Evolutionary conservation across 176 grass and related monocot species (phyloP), one percentile per base, ranked within the genome.

Genomic region (Avena eriantha): DNA sequence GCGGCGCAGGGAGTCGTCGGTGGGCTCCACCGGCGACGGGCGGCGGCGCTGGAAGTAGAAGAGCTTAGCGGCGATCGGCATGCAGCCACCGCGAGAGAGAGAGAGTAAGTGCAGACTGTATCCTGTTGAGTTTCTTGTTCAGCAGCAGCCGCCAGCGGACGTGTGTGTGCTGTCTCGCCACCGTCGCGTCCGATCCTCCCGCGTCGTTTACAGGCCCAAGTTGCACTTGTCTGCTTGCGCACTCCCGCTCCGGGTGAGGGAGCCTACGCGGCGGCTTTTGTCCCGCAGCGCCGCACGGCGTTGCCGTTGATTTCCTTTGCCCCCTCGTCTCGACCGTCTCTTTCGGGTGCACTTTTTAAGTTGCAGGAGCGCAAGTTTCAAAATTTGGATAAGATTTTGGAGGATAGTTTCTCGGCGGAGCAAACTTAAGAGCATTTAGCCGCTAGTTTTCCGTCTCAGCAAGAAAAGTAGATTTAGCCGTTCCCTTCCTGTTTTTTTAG

Each of bases 31-130:
- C n/a, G 76, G 54, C 4, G 69, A 71, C 65, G 66, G 35, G 82
- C 66, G 87, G 47, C 56, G 82, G 66, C 82, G 87, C 69, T 89
- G 82, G 82, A 81, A 85, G 82, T 85, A 89, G 47, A 85, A 14
- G 68, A 89, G 88, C 77, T 80, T 85, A 50, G 82, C 72, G 82
- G 88, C 77, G 8, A 85, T 89, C 77, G 88, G 82, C 88, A 85
- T 89, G 69, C 88, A 81, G 16, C 26, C 9, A 15, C 49, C 48
- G 17, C 12, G 49, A 35, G 48, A 34, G 73, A 53, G 10, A 63
- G 21, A 73, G 41, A 11, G 39, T 21, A n/a, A 7, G 70, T 73
- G 14, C 41, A 4, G 19, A 9, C 69, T 23, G 22, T 21, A 73
- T 26, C 70, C 24, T 49, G 41, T 7, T 6, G 69, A 46, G 11